A percentile compares a stretch with the other conserved stretches of the same genome.
Conservation (phyloP, 2,329 filamentous ascomycete species). For the Fusarium papillatum region DNA sequence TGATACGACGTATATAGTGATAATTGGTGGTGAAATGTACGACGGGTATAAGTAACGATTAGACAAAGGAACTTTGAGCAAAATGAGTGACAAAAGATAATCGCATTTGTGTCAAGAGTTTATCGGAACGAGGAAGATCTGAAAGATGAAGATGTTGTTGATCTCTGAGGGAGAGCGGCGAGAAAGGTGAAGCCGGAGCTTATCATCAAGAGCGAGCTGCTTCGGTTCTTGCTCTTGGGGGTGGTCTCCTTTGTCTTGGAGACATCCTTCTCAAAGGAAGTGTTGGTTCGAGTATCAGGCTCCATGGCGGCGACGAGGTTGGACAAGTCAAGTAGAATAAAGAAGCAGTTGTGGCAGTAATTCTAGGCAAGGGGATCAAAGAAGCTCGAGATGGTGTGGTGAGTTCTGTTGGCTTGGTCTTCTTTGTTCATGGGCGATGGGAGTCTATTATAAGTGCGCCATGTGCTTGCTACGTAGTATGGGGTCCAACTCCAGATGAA, state of each 20-base stretch:
- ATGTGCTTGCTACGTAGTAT: constrained; percentile 21
- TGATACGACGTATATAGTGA: neutral
- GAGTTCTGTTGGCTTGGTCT: neutral
- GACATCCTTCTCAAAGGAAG: constrained; percentile 43
- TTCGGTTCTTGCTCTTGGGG: constrained; percentile 40
- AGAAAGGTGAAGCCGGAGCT: constrained; percentile 46
- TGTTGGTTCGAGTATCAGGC: constrained; percentile 37
- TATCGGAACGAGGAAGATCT: constrained; percentile 45
- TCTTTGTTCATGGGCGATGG: constrained; percentile 37
- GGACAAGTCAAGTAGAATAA: constrained; percentile 2
- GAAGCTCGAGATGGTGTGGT: constrained; percentile 28
- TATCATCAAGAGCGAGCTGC: constrained; percentile 44
- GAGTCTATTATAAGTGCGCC: constrained; percentile 39
- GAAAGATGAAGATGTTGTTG: constrained; percentile 36
- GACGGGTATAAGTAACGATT: constrained; percentile 6
- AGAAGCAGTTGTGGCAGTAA: constrained; percentile 4
- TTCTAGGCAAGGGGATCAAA: constrained; percentile 27
- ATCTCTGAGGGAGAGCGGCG: constrained; percentile 41
- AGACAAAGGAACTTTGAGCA: constrained; percentile 10
- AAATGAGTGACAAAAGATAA: constrained; percentile 35
- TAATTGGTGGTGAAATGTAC: constrained; percentile 3
- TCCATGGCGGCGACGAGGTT: constrained; percentile 35
- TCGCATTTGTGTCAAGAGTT: constrained; percentile 13
- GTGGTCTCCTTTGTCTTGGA: constrained; percentile 42
- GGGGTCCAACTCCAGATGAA: constrained; percentile 20